Evolutionary conservation across 306 rosid genomes (phyloP), one percentile per base, ranked within the genome.

Genomic region (Trifolium repens): DNA sequence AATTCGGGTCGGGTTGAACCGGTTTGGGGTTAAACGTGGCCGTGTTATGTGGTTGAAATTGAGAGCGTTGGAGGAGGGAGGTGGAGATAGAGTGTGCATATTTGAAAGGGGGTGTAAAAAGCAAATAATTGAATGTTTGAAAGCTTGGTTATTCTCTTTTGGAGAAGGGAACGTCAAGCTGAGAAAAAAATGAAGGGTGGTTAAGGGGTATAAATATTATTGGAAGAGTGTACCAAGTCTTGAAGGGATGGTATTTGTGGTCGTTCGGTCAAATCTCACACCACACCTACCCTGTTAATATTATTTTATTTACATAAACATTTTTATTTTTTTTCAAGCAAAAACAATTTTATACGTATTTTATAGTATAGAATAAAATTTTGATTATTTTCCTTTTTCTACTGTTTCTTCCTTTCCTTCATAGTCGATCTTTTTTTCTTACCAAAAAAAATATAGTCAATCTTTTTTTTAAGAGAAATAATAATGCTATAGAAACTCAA

Each of bases 111-210:
- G 73, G 5, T 26, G 5, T 26, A 4, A 8, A 60, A 2, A 14
- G 55, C 35, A 77, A 32, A 7, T 24, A 9, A 9, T 32, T 59
- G 14, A 76, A 4, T 39, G 0, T 39, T 39, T 7, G 8, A 7
- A 63, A 64, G 96, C 98, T 87, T 91, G 94, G 81, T 35, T 55
- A 88, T 88, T 86, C 96, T 84, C 89, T 82, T 30, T 22, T 7
- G 58, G 46, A 53, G 71, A 84, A 87, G 83, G 92, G 88, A 88
- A 85, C 89, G 75, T 76, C 91, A 89, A 93, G 97, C 98, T 93
- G 93, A 88, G 89, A 58, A 50, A n/a, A 67, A 58, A 42, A 24
- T 2, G 73, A 47, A 14, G 60, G 60, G 55, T 40, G 57, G 72
- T 3, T 43, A 6, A 37, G 26, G 80, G 83, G 80, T 72, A 79